A percentile compares a stretch with the other conserved stretches of the same genome.
These are phyloP conservation scores for Saccharomycopsis hybrid DNA, from an alignment of 1,139 yeast species.

Conservation along the genomic window DNA sequence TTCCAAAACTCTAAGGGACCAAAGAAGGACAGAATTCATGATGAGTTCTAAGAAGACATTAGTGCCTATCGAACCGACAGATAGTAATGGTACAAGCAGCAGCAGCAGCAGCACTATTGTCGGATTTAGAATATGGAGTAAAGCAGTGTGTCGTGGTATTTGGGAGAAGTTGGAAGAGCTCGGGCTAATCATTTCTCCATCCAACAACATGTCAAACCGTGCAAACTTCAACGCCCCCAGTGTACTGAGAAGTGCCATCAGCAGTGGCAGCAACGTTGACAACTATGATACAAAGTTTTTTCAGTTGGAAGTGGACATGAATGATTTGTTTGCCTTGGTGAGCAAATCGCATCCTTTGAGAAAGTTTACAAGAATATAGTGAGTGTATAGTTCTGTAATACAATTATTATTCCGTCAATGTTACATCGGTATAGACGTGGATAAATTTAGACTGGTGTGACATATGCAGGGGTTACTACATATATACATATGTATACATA, in stretches of 20 bases:
- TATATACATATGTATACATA: too few relatives aligned
- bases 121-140: constrained; percentile 43
- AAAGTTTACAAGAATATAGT: constrained; percentile 28
- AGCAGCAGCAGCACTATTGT: too few relatives aligned
- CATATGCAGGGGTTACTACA: too few relatives aligned
- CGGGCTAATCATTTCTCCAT: constrained; percentile 24
- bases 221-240: too few relatives aligned
- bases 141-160: constrained; percentile 42
- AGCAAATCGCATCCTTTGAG: constrained; percentile 32
- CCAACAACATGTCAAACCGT: too few relatives aligned
- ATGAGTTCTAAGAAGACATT: neutral
- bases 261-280: constrained; percentile 30
- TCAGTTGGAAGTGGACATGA: constrained; percentile 41
- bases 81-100: too few relatives aligned
- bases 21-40: constrained; percentile 33
- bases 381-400: too few relatives aligned
- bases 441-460: too few relatives aligned
- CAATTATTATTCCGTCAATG: too few relatives aligned
- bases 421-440: too few relatives aligned
- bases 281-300: constrained; percentile 42
- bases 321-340: constrained; percentile 35
- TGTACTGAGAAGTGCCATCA: too few relatives aligned
- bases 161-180: constrained; percentile 46
- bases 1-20: constrained; percentile 42
- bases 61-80: neutral